Base-by-base conservation (phyloP, 176 grass and related monocot species). In the Typha latifolia region DNA sequence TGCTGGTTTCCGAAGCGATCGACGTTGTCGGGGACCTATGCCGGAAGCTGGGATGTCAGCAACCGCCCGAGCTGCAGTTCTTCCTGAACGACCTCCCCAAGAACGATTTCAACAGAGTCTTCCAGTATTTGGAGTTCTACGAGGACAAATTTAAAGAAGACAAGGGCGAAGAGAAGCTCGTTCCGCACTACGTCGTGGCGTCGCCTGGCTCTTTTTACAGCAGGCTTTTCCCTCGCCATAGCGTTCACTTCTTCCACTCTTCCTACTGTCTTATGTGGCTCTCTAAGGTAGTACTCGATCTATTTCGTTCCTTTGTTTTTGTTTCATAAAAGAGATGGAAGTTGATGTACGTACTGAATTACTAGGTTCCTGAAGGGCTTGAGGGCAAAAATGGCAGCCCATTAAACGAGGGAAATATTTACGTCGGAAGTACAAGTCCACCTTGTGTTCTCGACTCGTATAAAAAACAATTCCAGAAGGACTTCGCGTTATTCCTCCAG, bases 261-360 rank as follows among this genome's bases (percentile, higher is more conserved):
- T 78, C 78, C 5, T 85, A 67, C 14, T 84, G 73, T 12, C 91
- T 95, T 50, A 76, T 78, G 79, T 90, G 79, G 73, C 66, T 83
- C 22, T 85, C 91, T 69, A 77, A 80, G 86, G 88, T 91, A 64
- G n/a, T n/a, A n/a, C n/a, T n/a, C n/a, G n/a, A n/a, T n/a, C n/a
- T n/a, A n/a, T n/a, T n/a, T n/a, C n/a, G n/a, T n/a, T n/a, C n/a
- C n/a, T n/a, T n/a, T 26, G 24, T 26, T 26, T 26, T 52, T 52
- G 16, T 15, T 52, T 15, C 12, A 12, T 4, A 3, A 53, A 53
- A 16, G n/a, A 53, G n/a, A 53, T 14, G 4, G 4, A 53, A 53
- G 3, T 53, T 3, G 14, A 12, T 71, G 26, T 12, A 21, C 20
- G 51, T 49, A 51, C 49, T 26, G 1, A 26, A 12, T 10, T 57